Evolutionary conservation across 2,329 filamentous ascomycete genomes (phyloP).

Genomic region (Penicillium sp.): DNA sequence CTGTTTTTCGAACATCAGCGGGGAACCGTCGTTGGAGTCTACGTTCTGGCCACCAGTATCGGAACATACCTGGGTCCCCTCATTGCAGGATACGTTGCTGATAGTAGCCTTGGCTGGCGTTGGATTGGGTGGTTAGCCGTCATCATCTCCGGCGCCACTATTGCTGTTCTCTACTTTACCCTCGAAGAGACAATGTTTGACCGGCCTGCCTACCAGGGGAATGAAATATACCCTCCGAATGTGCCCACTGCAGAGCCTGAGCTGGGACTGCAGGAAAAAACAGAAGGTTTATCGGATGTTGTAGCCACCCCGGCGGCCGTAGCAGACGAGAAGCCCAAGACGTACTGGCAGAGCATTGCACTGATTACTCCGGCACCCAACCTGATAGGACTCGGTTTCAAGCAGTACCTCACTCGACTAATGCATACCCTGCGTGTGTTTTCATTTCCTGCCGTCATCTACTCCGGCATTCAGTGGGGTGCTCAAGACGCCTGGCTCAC

Average conservation of each 20-base stretch:
- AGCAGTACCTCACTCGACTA: constrained; percentile 52
- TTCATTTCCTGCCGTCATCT: constrained; percentile 55
- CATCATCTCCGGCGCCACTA: constrained; percentile 47
- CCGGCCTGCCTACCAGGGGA: constrained; percentile 15
- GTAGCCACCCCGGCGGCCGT: not conserved
- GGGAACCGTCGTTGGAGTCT: constrained; percentile 52
- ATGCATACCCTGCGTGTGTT: constrained; percentile 56
- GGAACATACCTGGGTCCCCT: constrained; percentile 56
- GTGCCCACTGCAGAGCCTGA: constrained; percentile 11
- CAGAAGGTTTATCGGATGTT: not conserved
- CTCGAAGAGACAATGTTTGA: constrained; percentile 48
- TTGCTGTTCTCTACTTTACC: constrained; percentile 50
- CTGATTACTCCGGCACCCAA: constrained; percentile 56
- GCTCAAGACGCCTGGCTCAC: constrained; percentile 58
- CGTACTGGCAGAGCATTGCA: constrained; percentile 54
- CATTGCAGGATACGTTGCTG: constrained; percentile 50
- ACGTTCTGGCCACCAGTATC: constrained; percentile 53
- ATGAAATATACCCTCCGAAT: constrained; percentile 6
- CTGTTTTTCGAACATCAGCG: constrained; percentile 57
- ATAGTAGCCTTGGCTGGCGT: constrained; percentile 48
- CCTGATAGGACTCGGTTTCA: constrained; percentile 50
- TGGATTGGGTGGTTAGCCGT: constrained; percentile 53
- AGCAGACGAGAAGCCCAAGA: constrained; percentile 35
- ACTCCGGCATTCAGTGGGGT: constrained; percentile 57
- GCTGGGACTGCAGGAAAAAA: constrained; percentile 4